Evolutionary conservation across 225 moss, liverwort and hornwort species (phyloP), one percentile per base, ranked within the genome.

Genomic region (Polytrichum formosum): DNA sequence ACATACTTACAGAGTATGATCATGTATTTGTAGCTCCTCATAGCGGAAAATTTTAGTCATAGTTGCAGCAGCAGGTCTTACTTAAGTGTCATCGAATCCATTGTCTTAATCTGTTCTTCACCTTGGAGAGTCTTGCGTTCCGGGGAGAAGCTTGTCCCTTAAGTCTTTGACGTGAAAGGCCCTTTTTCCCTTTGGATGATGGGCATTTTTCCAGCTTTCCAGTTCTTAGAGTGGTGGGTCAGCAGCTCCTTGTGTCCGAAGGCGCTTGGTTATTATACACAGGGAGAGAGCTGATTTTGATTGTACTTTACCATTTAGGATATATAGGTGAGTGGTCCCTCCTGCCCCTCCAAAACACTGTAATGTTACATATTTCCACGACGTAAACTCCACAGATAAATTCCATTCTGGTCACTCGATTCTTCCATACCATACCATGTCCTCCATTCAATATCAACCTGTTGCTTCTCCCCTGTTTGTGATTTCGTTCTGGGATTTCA

Each of bases 1-100:
- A 86, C 55, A 86, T 86, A 86, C 72, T 65, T 75, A 70, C 70
- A 82, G 85, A 80, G 82, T 77, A 77, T 80, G 74, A 54, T 70
- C 67, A 58, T 79, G 73, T 77, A 64, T 28, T 75, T 80, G 53
- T 67, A 46, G 46, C 46, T 64, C 69, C 67, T 72, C 72, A 73
- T 69, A 46, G 76, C 69, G 75, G 72, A 53, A 72, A 64, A 70
- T 29, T 67, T 37, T 71, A 72, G 70, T 72, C 71, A 61, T 30
- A 63, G 76, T 72, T 58, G 58, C 58, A 58, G n/a, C 46, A 46
- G n/a, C 46, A 46, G 46, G 46, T 46, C 46, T 13, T 46, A 46
- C 16, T 46, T 16, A 46, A 21, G 23, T 58, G 58, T 21, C n/a
- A 23, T 58, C n/a, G 20, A 23, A 58, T 58, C 58, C 58, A 20